Evolutionary conservation across 106 monocot species (phyloP).

Genomic region (Dendrobium huoshanense): DNA sequence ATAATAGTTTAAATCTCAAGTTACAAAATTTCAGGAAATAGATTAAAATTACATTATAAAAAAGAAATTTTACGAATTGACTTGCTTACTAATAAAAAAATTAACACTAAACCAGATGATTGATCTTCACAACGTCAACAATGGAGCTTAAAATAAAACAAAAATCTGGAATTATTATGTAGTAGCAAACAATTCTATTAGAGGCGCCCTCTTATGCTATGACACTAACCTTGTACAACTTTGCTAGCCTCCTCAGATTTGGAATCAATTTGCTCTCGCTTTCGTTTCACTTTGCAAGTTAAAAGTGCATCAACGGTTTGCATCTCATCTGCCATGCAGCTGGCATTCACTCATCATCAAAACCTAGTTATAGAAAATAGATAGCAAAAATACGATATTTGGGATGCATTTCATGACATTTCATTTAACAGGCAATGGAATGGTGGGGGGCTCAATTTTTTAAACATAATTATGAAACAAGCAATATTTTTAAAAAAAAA

Average conservation of each 20-base stretch:
- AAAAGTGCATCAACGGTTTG: slow-evolving; percentile 86
- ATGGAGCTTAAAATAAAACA: neutral
- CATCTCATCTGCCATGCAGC: slow-evolving; percentile 79
- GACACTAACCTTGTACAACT: slow-evolving; percentile 37
- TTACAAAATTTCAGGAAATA: no score
- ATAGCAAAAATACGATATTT: neutral
- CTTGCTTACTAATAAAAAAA: neutral
- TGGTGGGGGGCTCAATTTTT: neutral
- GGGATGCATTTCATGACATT: neutral
- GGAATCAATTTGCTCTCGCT: slow-evolving; percentile 36
- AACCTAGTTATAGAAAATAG: neutral
- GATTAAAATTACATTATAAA: neutral
- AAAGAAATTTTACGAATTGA: neutral
- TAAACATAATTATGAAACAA: neutral
- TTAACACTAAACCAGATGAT: neutral
- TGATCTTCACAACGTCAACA: neutral
- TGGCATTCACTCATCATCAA: slow-evolving; percentile 20
- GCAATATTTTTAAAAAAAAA: neutral
- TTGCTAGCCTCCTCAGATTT: slow-evolving; percentile 9
- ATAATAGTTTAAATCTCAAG: no score
- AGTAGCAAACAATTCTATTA: neutral
- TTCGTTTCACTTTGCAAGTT: slow-evolving; percentile 84
- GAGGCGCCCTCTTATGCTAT: neutral
- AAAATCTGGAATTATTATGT: neutral
- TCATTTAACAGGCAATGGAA: neutral